Percentiles rank a stretch among this genome's conserved stretches.
phyloP scores from a whole-genome alignment of 2,329 filamentous ascomycete genomes.

The Penicillium corylophilum region DNA sequence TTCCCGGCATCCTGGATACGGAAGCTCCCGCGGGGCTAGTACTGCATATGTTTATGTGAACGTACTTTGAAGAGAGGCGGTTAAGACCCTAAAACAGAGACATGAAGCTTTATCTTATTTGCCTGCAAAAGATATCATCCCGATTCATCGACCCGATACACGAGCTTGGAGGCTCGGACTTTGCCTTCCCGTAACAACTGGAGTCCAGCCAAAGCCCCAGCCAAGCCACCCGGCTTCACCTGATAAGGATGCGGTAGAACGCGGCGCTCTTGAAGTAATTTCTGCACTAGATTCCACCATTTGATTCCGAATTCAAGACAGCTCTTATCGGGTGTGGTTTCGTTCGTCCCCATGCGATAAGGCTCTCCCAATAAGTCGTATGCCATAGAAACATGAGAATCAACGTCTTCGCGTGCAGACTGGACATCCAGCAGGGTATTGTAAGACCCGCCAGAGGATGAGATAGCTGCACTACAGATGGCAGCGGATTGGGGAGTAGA shows the following conservation, averaged over 20 bases:
- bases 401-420: constrained; percentile 19
- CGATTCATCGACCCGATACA: constrained; percentile 16
- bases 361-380: constrained; percentile 21
- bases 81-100: background rate
- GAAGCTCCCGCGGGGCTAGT: background rate
- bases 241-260: constrained; percentile 19
- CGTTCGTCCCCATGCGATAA: constrained; percentile 14
- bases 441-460: constrained; percentile 18
- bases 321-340: constrained; percentile 4
- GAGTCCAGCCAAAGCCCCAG: constrained; percentile 16
- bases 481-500: constrained; percentile 18
- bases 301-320: constrained; percentile 16
- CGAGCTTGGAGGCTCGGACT: constrained; percentile 22
- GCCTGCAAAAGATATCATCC: background rate
- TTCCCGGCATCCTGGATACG: background rate
- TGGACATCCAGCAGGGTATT: constrained; percentile 18
- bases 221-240: constrained; percentile 17
- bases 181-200: constrained; percentile 20
- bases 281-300: constrained; percentile 14
- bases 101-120: background rate
- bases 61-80: background rate
- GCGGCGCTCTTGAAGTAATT: constrained; percentile 13
- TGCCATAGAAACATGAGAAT: constrained; percentile 20
- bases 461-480: constrained; percentile 21
- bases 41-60: background rate